A percentile compares a stretch with the other conserved stretches of the same genome.
phyloP scores from a whole-genome alignment of 768 basidiomycete species.

The Kockovaella imperatae region DNA sequence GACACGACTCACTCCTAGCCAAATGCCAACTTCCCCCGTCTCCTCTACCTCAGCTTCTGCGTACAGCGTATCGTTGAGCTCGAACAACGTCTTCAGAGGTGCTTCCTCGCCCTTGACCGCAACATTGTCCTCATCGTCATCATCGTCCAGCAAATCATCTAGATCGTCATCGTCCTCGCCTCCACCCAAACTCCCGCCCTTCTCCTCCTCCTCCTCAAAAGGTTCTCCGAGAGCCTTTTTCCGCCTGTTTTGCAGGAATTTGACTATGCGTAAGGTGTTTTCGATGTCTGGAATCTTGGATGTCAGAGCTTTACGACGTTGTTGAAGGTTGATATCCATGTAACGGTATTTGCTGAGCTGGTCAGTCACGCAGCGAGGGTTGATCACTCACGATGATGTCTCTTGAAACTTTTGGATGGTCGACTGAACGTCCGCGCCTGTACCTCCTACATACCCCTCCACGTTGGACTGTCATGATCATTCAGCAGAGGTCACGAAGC shows the following conservation, averaged over 20 bases:
- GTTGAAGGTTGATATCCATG: conserved; percentile 81
- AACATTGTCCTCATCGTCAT: conserved; percentile 47
- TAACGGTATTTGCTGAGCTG: conserved; percentile 84
- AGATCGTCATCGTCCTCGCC: conserved; percentile 46
- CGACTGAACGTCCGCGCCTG: conserved; percentile 67
- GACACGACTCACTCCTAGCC: conserved; percentile 73
- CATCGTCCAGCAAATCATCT: conserved; percentile 53
- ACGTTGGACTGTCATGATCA: conserved; percentile 61
- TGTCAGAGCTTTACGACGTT: conserved; percentile 68
- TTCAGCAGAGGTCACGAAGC: neutral
- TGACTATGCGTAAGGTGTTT: conserved; percentile 84
- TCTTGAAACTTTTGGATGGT: conserved; percentile 78
- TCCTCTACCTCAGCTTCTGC: conserved; percentile 84
- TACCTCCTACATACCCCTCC: conserved; percentile 71
- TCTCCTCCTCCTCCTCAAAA: conserved; percentile 21
- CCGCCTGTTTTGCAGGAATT: conserved; percentile 63
- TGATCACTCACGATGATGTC: conserved; percentile 71
- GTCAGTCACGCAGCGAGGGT: neutral
- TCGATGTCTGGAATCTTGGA: conserved; percentile 95
- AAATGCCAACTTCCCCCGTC: conserved; percentile 81
- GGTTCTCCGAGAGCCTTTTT: conserved; percentile 51
- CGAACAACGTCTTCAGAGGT: conserved; percentile 75
- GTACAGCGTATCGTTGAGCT: conserved; percentile 89
- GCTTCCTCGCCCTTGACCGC: conserved; percentile 44
- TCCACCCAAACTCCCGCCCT: no score